Percentiles rank a stretch among this genome's conserved stretches.
phyloP scores from a whole-genome alignment of 202 grass and related monocot species.

The Saccharum hybrid region DNA sequence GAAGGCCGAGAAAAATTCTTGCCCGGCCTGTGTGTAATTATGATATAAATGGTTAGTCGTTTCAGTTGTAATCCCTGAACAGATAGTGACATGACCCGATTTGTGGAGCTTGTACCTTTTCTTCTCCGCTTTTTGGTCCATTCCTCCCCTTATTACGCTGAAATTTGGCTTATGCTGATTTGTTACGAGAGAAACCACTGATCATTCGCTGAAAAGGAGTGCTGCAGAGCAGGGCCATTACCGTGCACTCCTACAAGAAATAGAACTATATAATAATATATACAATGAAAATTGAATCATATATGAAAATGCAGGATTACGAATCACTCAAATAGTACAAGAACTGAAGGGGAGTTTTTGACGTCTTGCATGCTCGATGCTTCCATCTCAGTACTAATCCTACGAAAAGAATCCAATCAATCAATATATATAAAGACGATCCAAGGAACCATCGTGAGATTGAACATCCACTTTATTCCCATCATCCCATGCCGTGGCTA shows the following conservation, averaged over 20 bases:
- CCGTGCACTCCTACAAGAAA: background rate
- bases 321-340: background rate
- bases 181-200: too few species aligned
- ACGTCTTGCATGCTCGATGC: background rate
- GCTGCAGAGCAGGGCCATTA: too few species aligned
- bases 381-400: slow-evolving; percentile 2
- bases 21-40: slow-evolving; percentile 51
- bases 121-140: background rate
- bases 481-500: background rate
- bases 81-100: slow-evolving; percentile 1
- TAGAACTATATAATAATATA: background rate
- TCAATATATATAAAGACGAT: background rate
- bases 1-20: slow-evolving; percentile 58
- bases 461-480: slow-evolving; percentile 26
- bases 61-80: slow-evolving; percentile 38
- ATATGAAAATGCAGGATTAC: background rate
- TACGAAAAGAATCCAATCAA: slow-evolving; percentile 24
- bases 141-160: background rate
- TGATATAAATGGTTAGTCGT: slow-evolving; percentile 54
- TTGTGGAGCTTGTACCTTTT: slow-evolving; percentile 27
- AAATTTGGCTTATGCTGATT: too few species aligned
- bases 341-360: background rate
- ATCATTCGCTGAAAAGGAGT: too few species aligned
- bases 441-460: slow-evolving; percentile 10
- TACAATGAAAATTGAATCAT: background rate